These are phyloP conservation scores for Colletotrichum tanaceti DNA, from an alignment of 2,329 filamentous ascomycete genomes.

Conservation along the genomic window DNA sequence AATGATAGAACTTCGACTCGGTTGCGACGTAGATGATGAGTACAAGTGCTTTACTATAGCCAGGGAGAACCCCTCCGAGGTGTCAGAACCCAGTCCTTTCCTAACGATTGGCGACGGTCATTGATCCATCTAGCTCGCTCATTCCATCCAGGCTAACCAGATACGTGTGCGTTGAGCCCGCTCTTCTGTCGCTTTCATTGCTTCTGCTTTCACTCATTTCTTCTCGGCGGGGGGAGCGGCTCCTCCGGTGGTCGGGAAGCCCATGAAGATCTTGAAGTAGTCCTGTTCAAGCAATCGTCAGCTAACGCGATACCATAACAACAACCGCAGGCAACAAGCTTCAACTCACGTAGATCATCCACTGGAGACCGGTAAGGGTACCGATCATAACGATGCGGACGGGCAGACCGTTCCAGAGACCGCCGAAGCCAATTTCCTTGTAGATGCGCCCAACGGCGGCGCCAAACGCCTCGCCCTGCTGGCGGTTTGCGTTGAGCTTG, in stretches of 20 bases:
- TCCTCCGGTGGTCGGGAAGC: constrained; percentile 84
- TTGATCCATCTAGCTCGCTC: neutral
- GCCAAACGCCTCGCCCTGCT: constrained; percentile 81
- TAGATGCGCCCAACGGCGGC: constrained; percentile 84
- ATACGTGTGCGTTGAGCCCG: too few species aligned
- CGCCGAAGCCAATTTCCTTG: constrained; percentile 84
- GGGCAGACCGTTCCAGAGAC: constrained; percentile 92
- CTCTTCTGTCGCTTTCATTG: neutral
- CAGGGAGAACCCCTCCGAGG: neutral
- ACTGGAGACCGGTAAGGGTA: constrained; percentile 84
- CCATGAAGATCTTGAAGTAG: constrained; percentile 92
- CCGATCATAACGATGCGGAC: constrained; percentile 92
- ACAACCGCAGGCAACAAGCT: constrained; percentile 30
- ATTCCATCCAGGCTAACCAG: neutral
- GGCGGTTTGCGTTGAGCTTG: constrained; percentile 85
- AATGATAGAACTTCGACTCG: neutral
- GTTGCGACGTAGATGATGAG: neutral
- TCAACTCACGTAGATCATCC: constrained; percentile 85
- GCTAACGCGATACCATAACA: constrained; percentile 37
- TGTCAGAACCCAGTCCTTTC: neutral
- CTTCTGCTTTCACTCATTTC: constrained; percentile 46
- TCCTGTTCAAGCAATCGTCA: constrained; percentile 60
- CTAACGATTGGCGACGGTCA: too few species aligned
- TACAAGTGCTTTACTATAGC: neutral
- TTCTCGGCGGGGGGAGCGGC: constrained; percentile 64